phyloP scores from a whole-genome alignment of 2,329 filamentous ascomycete species.

The Penicillium sp. region DNA sequence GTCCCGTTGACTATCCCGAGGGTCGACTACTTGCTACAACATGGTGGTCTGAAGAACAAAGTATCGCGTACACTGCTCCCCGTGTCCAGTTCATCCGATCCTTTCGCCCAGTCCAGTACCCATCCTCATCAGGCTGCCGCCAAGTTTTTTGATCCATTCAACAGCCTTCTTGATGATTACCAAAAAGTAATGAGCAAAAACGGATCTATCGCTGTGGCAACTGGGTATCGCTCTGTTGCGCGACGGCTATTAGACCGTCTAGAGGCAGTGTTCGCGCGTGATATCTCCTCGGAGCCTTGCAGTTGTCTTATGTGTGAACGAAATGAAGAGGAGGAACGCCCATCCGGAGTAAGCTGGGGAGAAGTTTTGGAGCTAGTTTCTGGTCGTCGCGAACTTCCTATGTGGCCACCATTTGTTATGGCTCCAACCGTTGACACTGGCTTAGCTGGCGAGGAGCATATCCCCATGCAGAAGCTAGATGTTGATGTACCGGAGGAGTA shows the following conservation, averaged over 20 bases:
- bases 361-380: slow-evolving; percentile 93
- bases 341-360: slow-evolving; percentile 79
- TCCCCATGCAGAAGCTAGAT: slow-evolving; percentile 76
- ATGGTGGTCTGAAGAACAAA: slow-evolving; percentile 74
- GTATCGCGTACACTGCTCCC: slow-evolving; percentile 71
- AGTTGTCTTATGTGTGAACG: slow-evolving; percentile 79
- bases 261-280: slow-evolving; percentile 90
- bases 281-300: slow-evolving; percentile 85
- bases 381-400: slow-evolving; percentile 79
- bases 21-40: slow-evolving; percentile 88
- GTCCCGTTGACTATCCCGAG: slow-evolving; percentile 69
- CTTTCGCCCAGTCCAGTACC: slow-evolving; percentile 57
- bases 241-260: slow-evolving; percentile 83
- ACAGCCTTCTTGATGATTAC: slow-evolving; percentile 82
- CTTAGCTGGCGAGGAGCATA: slow-evolving; percentile 53
- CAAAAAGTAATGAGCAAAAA: slow-evolving; percentile 75
- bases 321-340: slow-evolving; percentile 58
- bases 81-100: slow-evolving; percentile 53
- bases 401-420: slow-evolving; percentile 85
- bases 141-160: slow-evolving; percentile 78
- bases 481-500: slow-evolving; percentile 94
- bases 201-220: slow-evolving; percentile 91
- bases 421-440: slow-evolving; percentile 57
- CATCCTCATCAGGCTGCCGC: slow-evolving; percentile 68
- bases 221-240: slow-evolving; percentile 92